These are phyloP conservation scores for Lithocarpus polystachyus DNA, from an alignment of 306 rosid genomes.

Conservation along the genomic window DNA sequence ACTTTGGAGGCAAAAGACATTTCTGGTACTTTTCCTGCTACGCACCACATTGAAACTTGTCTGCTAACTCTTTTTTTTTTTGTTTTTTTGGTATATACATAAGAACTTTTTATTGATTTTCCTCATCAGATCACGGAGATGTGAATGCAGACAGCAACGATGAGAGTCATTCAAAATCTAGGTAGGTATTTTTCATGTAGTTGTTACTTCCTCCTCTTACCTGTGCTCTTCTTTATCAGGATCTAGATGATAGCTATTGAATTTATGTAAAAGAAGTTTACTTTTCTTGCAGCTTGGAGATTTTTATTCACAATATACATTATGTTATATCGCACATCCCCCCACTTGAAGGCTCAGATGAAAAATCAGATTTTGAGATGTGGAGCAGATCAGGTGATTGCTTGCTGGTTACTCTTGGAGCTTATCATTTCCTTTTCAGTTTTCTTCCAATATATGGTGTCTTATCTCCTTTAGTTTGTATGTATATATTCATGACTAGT, in stretches of 20 bases:
- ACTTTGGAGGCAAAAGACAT: conserved; percentile 48
- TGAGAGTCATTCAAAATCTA: conserved; percentile 40
- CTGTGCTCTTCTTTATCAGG: neutral
- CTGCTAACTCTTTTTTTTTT: conserved; percentile 3
- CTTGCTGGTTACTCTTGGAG: conserved; percentile 10
- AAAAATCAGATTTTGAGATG: conserved; percentile 52
- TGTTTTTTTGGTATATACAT: conserved; percentile 8
- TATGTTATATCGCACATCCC: conserved; percentile 52
- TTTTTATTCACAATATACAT: conserved; percentile 46
- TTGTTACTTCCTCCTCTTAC: conserved; percentile 9
- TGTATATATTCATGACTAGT: neutral
- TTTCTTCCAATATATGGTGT: neutral
- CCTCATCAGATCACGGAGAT: conserved; percentile 35
- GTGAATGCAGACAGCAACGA: conserved; percentile 23
- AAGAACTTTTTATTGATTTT: conserved; percentile 13
- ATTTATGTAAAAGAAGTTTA: neutral
- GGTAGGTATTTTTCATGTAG: conserved; percentile 39
- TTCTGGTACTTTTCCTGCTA: conserved; percentile 47
- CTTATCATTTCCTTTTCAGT: neutral
- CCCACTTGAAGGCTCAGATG: conserved; percentile 43
- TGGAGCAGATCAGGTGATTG: conserved; percentile 72
- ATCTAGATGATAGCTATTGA: neutral
- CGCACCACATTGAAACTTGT: neutral
- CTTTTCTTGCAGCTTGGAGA: conserved; percentile 52
- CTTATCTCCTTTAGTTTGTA: neutral